These are phyloP conservation scores for Calonectria crousiana DNA, from an alignment of 2,329 filamentous ascomycete genomes.

Conservation along the genomic window DNA sequence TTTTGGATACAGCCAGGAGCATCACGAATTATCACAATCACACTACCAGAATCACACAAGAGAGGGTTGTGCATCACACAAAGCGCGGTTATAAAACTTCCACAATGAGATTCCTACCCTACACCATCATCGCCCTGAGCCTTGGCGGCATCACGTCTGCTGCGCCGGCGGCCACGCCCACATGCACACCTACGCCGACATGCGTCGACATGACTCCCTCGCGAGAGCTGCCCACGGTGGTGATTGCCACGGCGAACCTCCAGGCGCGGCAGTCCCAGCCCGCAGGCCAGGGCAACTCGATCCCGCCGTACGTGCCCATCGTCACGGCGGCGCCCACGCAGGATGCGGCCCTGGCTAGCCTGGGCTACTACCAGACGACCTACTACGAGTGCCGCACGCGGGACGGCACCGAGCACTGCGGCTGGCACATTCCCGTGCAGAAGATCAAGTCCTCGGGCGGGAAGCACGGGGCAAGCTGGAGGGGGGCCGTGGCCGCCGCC, in stretches of 20 bases:
- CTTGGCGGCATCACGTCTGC: conserved; percentile 3
- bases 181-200: background rate
- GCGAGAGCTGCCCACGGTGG: background rate
- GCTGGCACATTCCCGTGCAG: conserved; percentile 52
- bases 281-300: conserved; percentile 26
- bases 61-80: background rate
- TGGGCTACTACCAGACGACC: conserved; percentile 50
- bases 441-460: conserved; percentile 40
- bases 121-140: conserved; percentile 8
- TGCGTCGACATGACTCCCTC: background rate
- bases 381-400: conserved; percentile 50
- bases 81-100: too few species aligned
- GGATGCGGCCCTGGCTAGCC: conserved; percentile 43
- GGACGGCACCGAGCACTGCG: conserved; percentile 48
- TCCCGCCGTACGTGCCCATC: conserved; percentile 44
- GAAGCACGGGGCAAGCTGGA: conserved; percentile 36
- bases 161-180: conserved; percentile 12
- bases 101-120: conserved; percentile 29
- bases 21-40: background rate
- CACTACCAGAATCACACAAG: background rate
- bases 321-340: conserved; percentile 50
- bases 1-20: background rate
- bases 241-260: background rate
- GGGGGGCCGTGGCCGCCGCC: conserved; percentile 31
- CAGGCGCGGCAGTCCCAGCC: conserved; percentile 25